Conservation (phyloP, 2,329 filamentous ascomycete genomes). For the Penicillium sp. region DNA sequence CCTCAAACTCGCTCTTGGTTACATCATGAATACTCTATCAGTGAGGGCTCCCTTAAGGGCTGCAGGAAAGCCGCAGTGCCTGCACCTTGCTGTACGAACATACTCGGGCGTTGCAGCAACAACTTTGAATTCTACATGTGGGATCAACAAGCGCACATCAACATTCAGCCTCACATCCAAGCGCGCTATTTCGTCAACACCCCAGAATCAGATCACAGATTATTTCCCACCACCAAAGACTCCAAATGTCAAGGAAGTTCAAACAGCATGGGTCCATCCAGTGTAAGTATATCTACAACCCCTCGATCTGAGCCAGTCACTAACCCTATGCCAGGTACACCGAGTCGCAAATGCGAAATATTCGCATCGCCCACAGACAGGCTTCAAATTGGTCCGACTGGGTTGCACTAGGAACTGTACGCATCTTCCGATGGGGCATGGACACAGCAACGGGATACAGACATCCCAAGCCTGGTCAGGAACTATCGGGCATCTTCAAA, state of each 20-base stretch:
- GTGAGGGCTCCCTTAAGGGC: slow-evolving; percentile 30
- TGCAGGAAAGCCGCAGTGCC: slow-evolving; percentile 28
- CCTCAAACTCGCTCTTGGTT: neutral
- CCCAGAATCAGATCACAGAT: slow-evolving; percentile 40
- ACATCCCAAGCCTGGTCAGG: slow-evolving; percentile 60
- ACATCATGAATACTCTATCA: slow-evolving; percentile 33
- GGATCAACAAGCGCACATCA: slow-evolving; percentile 12
- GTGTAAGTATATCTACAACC: slow-evolving; percentile 39
- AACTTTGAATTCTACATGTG: slow-evolving; percentile 18
- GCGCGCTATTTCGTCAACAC: slow-evolving; percentile 42
- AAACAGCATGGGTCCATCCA: slow-evolving; percentile 68
- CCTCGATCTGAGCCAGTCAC: neutral
- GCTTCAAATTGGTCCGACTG: slow-evolving; percentile 73
- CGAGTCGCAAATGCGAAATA: slow-evolving; percentile 71
- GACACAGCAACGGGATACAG: slow-evolving; percentile 79
- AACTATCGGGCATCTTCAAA: slow-evolving; percentile 54
- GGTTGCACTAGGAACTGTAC: slow-evolving; percentile 73
- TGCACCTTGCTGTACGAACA: slow-evolving; percentile 27
- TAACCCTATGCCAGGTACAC: slow-evolving; percentile 58
- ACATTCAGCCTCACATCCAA: slow-evolving; percentile 12
- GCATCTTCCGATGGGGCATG: slow-evolving; percentile 73
- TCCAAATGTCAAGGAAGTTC: slow-evolving; percentile 61
- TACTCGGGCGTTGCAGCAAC: slow-evolving; percentile 27
- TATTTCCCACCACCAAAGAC: slow-evolving; percentile 63
- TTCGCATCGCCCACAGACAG: slow-evolving; percentile 74